Conservation (phyloP, 2,329 filamentous ascomycete species). For the Phyllosticta capitalensis region DNA sequence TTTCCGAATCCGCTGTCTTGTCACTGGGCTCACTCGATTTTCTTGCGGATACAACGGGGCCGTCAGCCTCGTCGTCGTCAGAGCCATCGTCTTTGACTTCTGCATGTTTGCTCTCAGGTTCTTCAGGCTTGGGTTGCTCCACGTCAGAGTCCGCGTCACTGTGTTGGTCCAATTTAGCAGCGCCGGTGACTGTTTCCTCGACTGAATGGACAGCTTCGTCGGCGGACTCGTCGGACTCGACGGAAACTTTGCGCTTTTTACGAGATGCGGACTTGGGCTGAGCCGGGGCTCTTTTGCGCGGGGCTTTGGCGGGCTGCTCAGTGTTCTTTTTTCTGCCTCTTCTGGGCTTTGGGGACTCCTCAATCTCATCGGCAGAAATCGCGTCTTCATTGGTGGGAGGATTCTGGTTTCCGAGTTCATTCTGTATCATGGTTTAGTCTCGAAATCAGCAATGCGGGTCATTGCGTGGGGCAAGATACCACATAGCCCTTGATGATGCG, state of each 20-base stretch:
- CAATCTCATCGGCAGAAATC: neutral
- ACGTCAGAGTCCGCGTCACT: neutral
- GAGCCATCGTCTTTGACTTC: neutral
- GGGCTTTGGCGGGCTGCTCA: neutral
- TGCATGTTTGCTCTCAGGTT: neutral
- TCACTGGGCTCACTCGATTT: neutral
- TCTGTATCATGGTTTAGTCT: neutral
- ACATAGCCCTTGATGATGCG: constrained; percentile 45
- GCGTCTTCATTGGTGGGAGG: constrained; percentile 15
- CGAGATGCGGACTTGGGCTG: constrained; percentile 21
- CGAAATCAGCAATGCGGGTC: neutral
- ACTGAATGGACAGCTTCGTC: constrained; percentile 9
- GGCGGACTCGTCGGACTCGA: constrained; percentile 21
- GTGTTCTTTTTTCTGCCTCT: neutral
- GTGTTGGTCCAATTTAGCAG: constrained; percentile 13
- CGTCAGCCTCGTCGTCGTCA: neutral
- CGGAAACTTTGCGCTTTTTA: constrained; percentile 22
- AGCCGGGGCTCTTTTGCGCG: constrained; percentile 22
- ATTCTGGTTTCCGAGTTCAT: constrained; percentile 21
- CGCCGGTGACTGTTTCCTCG: neutral
- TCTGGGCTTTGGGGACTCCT: neutral
- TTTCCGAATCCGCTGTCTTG: constrained; percentile 39
- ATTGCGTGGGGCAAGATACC: constrained; percentile 15
- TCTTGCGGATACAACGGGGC: neutral
- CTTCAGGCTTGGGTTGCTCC: neutral